A percentile compares a stretch with the other conserved stretches of the same genome.
Evolutionary conservation across 139 green algal genomes (phyloP).

Genomic region (Micractinium conductrix): DNA sequence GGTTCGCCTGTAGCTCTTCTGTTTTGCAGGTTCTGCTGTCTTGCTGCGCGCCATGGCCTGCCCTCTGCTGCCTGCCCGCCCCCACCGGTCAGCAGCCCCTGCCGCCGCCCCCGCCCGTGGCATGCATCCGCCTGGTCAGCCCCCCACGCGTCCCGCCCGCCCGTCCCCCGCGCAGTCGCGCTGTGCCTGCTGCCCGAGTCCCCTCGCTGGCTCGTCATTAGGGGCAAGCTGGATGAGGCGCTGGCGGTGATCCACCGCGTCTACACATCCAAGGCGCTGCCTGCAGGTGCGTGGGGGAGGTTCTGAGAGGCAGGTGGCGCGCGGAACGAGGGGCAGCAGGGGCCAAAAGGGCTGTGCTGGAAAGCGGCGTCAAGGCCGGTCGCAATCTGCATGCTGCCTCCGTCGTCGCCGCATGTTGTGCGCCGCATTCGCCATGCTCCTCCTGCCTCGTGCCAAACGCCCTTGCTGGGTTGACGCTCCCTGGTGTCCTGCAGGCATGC

Average conservation of each 20-base stretch:
- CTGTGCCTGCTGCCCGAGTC: slow-evolving; percentile 83
- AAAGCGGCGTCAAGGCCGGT: too few relatives aligned
- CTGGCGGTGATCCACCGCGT: slow-evolving; percentile 72
- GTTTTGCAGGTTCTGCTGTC: neutral
- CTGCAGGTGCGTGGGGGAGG: slow-evolving; percentile 15
- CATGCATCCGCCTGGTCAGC: neutral
- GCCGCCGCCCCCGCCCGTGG: neutral
- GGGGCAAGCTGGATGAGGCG: slow-evolving; percentile 69
- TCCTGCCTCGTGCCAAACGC: too few relatives aligned
- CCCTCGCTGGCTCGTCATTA: slow-evolving; percentile 82
- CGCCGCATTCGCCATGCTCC: too few relatives aligned
- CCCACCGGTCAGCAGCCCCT: neutral
- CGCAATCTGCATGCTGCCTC: too few relatives aligned
- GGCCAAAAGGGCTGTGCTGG: too few relatives aligned
- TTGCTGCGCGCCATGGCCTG: neutral
- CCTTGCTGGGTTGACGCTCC: neutral
- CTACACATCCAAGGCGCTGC: slow-evolving; percentile 44
- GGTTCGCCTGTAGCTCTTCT: neutral
- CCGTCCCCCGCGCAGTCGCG: slow-evolving; percentile 33
- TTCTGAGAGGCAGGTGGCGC: too few relatives aligned
- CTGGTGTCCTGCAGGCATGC: slow-evolving; percentile 25
- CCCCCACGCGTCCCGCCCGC: neutral
- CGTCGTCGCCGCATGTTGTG: too few relatives aligned
- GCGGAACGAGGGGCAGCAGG: too few relatives aligned
- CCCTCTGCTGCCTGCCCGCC: neutral